Evolutionary conservation across 768 basidiomycete species (phyloP).

Genomic region (Panellus pusillus): DNA sequence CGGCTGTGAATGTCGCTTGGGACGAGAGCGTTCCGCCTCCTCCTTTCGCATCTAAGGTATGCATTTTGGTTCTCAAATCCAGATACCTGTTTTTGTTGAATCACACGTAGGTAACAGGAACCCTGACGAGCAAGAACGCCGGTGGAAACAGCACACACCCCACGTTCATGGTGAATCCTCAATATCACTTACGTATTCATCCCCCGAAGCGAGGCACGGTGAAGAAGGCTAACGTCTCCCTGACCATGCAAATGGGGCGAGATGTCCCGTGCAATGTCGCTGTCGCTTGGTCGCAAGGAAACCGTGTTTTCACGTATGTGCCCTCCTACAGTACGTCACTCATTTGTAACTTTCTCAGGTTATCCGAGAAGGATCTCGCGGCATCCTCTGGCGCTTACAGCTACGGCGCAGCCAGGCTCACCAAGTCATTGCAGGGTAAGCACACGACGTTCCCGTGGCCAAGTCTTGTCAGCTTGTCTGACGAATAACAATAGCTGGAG

Average conservation of each 20-base stretch:
- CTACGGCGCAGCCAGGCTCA: slow-evolving; percentile 66
- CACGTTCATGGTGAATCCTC: slow-evolving; percentile 88
- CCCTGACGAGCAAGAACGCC: slow-evolving; percentile 66
- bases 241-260: slow-evolving; percentile 57
- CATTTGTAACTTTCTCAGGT: slow-evolving; percentile 30
- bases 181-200: slow-evolving; percentile 70
- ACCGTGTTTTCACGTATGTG: slow-evolving; percentile 73
- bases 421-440: slow-evolving; percentile 1
- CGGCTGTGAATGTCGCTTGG: slow-evolving; percentile 42
- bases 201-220: slow-evolving; percentile 28
- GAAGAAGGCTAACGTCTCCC: slow-evolving; percentile 40
- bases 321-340: not conserved
- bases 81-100: not conserved
- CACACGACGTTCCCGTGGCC: no score
- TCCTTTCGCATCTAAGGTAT: slow-evolving; percentile 43
- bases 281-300: slow-evolving; percentile 72
- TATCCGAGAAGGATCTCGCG: slow-evolving; percentile 67
- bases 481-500: slow-evolving; percentile 39
- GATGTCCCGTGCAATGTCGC: slow-evolving; percentile 74
- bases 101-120: slow-evolving; percentile 51
- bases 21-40: slow-evolving; percentile 39
- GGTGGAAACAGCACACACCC: slow-evolving; percentile 84
- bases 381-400: slow-evolving; percentile 79
- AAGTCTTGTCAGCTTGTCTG: no score
- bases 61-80: not conserved